Conservation (phyloP, 352 stramenopile species). For the Globisporangium parvum region DNA sequence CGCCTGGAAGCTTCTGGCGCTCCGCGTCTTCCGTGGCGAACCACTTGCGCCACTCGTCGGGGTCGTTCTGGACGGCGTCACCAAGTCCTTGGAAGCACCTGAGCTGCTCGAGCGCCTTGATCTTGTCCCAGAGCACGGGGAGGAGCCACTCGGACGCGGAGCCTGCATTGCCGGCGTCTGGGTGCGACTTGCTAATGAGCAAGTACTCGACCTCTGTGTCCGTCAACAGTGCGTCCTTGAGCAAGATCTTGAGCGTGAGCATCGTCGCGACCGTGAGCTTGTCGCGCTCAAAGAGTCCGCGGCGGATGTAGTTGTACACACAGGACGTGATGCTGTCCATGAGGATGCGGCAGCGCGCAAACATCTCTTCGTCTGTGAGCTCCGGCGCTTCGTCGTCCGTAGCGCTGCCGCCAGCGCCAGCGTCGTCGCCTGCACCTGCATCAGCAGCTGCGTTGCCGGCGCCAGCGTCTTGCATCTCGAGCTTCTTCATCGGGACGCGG, state of each 20-base stretch:
- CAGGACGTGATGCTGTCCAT: constrained; percentile 93
- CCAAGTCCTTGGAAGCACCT: constrained; percentile 91
- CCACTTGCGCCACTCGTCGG: constrained; percentile 95
- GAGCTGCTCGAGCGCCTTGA: constrained; percentile 91
- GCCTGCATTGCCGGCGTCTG: constrained; percentile 91
- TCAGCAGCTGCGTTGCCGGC: constrained; percentile 12
- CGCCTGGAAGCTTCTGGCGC: constrained; percentile 90
- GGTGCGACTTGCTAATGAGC: constrained; percentile 79
- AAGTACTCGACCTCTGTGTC: constrained; percentile 90
- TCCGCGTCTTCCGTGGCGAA: constrained; percentile 95
- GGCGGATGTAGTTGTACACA: constrained; percentile 95
- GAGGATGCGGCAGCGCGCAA: constrained; percentile 69
- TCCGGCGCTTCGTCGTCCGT: constrained; percentile 26
- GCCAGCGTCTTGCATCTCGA: constrained; percentile 8
- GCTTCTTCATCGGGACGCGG: constrained; percentile 61
- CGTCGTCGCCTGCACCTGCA: constrained; percentile 1
- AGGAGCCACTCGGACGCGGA: constrained; percentile 92
- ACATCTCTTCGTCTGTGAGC: constrained; percentile 89
- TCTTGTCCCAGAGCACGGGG: constrained; percentile 82
- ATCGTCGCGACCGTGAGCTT: constrained; percentile 94
- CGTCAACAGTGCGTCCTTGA: constrained; percentile 82
- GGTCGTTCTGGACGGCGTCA: constrained; percentile 95
- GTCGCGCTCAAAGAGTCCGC: constrained; percentile 93
- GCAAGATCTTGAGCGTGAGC: constrained; percentile 91
- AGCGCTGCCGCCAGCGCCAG: constrained; percentile 4